Evolutionary conservation across 2,329 filamentous ascomycete genomes (phyloP).

Genomic region (Fusarium foetens): DNA sequence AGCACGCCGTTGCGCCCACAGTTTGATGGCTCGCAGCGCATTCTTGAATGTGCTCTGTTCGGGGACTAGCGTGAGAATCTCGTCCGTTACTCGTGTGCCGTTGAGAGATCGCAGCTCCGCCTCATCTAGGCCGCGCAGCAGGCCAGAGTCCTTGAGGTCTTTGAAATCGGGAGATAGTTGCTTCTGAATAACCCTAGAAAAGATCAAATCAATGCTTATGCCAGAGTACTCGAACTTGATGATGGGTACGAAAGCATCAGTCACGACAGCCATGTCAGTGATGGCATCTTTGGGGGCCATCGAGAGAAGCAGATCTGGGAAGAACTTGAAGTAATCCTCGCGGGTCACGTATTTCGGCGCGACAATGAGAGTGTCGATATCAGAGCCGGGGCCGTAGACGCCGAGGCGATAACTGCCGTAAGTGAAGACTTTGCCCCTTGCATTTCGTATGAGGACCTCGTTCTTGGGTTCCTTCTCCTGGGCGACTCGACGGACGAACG

Average conservation of each 20-base stretch:
- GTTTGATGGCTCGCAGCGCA: slow-evolving; percentile 90
- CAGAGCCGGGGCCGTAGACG: slow-evolving; percentile 93
- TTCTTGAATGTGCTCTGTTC: slow-evolving; percentile 90
- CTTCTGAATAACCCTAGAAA: slow-evolving; percentile 77
- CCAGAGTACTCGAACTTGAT: slow-evolving; percentile 94
- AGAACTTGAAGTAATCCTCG: slow-evolving; percentile 91
- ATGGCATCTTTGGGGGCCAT: slow-evolving; percentile 84
- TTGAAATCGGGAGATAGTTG: slow-evolving; percentile 74
- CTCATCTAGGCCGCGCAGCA: slow-evolving; percentile 88
- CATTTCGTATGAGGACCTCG: slow-evolving; percentile 80
- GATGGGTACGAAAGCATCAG: slow-evolving; percentile 93
- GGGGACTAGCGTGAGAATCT: slow-evolving; percentile 88
- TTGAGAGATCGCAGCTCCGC: slow-evolving; percentile 89
- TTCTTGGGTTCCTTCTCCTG: slow-evolving; percentile 76
- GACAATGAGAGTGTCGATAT: slow-evolving; percentile 96
- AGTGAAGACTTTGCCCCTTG: slow-evolving; percentile 92
- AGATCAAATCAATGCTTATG: slow-evolving; percentile 96
- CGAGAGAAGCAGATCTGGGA: slow-evolving; percentile 80
- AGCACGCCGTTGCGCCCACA: slow-evolving; percentile 92
- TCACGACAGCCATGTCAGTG: slow-evolving; percentile 84
- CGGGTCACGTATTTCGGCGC: slow-evolving; percentile 89
- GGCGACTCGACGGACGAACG: slow-evolving; percentile 87
- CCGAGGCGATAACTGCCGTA: slow-evolving; percentile 96
- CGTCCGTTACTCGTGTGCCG: slow-evolving; percentile 92
- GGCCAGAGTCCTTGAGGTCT: slow-evolving; percentile 81